Evolutionary conservation across 306 rosid genomes (phyloP), one percentile per base, ranked within the genome.

Genomic region (Acacia crassicarpa): DNA sequence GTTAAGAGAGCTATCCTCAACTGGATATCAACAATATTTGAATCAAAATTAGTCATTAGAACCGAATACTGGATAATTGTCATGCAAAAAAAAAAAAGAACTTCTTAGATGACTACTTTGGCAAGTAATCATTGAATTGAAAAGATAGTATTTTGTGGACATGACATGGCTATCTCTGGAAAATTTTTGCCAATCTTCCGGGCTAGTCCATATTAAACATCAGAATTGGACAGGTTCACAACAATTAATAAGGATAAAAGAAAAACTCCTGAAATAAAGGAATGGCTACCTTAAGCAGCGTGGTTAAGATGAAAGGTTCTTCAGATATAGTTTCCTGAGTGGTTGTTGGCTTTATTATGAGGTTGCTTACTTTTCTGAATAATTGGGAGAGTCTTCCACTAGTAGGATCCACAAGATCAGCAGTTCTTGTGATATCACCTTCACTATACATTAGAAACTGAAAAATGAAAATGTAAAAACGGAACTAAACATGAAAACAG

Each of bases 361-460:
- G 75, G 73, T 51, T 79, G 72, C 89, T 84, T 6, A 90, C 72
- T 82, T 83, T 91, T 44, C 80, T 66, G 70, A 89, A 81, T 74
- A 93, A 67, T 32, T 79, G 90, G 67, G 87, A 86, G 67, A 91
- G 61, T 67, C 90, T 88, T 13, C 95, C 92, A 48, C 82, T 80
- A 0, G 83, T 80, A 23, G 95, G 98, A 67, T 95, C 93, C 75
- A 65, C 78, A 78, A 93, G 84, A 77, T 91, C 95, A 69, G 41
- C 73, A 19, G 75, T 66, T 48, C 89, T 88, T 20, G 91, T 79
- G 72, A 93, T 80, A 77, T 90, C 90, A 78, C 98, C 97, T 84
- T 91, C 95, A 73, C 77, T 81, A 79, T 86, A 87, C 99, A 95
- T 95, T 49, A 84, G 84, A 81, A 65, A 83, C 98, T 92, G 93